Evolutionary conservation across 495 filamentous ascomycete species (phyloP), one percentile per base, ranked within the genome.

Genomic region (Opeltia flavorubescens): DNA sequence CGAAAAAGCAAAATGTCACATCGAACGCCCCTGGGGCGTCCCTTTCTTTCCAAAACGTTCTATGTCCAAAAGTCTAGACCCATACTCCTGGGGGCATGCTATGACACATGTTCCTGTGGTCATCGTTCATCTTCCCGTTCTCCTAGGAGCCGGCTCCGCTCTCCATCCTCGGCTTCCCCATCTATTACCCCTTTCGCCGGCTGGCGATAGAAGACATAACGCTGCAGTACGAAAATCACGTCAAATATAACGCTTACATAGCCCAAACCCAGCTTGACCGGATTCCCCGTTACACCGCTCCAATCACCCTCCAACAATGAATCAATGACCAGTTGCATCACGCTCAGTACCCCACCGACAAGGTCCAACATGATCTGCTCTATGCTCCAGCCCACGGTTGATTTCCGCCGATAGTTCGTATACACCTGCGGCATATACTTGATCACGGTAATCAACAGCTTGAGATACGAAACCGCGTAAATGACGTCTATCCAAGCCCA

Each of bases 371-470:
- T 67, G 46, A 91, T 88, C 60, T 88, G 83, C 35, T 64, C 55
- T 48, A 96, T 95, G 46, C 74, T 80, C 89, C 89, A 96, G 29
- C 93, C 91, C 25, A 68, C 63, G 1, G 91, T 98, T 29, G 84
- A 89, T 50, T 80, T 70, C 42, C 86, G 83, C 57, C 76, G 72
- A 55, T 83, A 88, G 65, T 96, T 96, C 50, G 81, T 68, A 51
- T 77, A 69, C 9, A 80, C 80, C 65, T 98, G 91, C 11, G 91
- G 93, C 30, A 83, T 74, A 63, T 96, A 98, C 60, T 98, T 98
- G 54, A 94, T 69, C 4, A 94, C 57, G 0, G 86, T 94, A 36
- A 94, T 75, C 20, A 88, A 54, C n/a, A 98, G 68, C 62, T 98
- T 98, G 61, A 91, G 71, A 55, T 86, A 94, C 15, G 82, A 82